Evolutionary conservation across 1,284 basidiomycete genomes (phyloP), one percentile per base, ranked within the genome.

Genomic region (Naganishia liquefaciens): DNA sequence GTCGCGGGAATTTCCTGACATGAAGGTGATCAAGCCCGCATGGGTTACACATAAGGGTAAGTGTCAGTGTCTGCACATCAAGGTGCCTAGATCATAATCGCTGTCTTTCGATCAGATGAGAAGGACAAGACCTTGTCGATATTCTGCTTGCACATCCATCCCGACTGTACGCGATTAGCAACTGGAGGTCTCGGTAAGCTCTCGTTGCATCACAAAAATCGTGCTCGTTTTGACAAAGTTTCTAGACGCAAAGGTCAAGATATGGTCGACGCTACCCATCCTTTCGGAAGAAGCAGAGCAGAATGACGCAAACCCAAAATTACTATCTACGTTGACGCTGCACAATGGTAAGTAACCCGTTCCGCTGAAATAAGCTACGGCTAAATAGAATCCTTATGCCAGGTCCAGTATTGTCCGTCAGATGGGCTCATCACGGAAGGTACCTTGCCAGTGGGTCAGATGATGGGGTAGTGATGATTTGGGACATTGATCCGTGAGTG

Each of bases 401-500:
- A 83, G 82, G 95, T 0, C 91, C 93, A 0, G 95, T 99, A 2
- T 82, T 99, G 27, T 88, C 89, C 19, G 90, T 98, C n/a, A 81
- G 95, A 64, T 99, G 95, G 95, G 92, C 93, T 13, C 88, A 95
- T 76, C 91, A 90, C 17, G 96, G 95, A 6, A 81, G 89, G 57
- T 98, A 90, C 86, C 82, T 99, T 10, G 96, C 96, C 1, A 95
- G 91, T 72, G 95, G 96, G 19, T 94, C 93, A 64, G 95, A 99
- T 78, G 95, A 99, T 76, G 87, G 88, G 70, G 89, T 96, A 70
- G 87, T 95, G 27, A 90, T 99, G 86, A 87, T 99, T 60, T 99
- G 95, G 95, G 92, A 95, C 74, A 84, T 95, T 47, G 94, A 99
- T 77, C 90, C 90, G 91, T 94, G 75, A 80, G 90, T 85, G 40